Conservation (phyloP, 805 yeast species). For the Torulaspora indica region DNA sequence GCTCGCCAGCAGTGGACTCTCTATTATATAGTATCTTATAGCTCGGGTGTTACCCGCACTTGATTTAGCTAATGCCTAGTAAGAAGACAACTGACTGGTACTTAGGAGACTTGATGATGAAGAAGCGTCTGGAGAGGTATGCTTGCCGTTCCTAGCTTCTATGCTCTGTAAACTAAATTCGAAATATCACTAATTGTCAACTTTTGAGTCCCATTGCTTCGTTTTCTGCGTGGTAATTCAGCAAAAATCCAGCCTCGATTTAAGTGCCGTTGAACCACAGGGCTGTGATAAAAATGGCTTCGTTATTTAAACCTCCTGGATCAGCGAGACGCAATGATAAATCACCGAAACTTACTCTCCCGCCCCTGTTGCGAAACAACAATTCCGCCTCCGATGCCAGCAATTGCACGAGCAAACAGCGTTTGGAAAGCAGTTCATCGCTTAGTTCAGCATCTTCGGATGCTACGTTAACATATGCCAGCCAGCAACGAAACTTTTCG, state of each 20-base stretch:
- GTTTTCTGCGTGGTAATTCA: not conserved
- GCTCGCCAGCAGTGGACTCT: not conserved
- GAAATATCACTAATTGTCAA: not conserved
- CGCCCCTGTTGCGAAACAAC: conserved; percentile 32
- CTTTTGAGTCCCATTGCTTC: not conserved
- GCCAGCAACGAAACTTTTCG: conserved; percentile 12
- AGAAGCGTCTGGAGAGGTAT: not conserved
- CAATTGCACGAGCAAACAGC: conserved; percentile 16
- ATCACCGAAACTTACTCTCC: conserved; percentile 44
- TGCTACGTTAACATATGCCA: conserved; percentile 13
- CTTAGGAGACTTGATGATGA: not conserved
- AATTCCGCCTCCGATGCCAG: conserved; percentile 10
- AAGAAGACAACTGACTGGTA: not conserved
- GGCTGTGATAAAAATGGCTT: conserved; percentile 26
- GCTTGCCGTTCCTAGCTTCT: not conserved
- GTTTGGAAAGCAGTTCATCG: conserved; percentile 2
- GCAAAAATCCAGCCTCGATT: not conserved
- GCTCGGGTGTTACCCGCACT: not conserved
- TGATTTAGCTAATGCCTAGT: not conserved
- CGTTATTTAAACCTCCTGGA: conserved; percentile 41
- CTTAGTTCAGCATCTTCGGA: conserved; percentile 22
- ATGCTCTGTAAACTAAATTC: not conserved
- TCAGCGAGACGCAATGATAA: conserved; percentile 37
- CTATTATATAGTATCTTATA: too few species aligned
- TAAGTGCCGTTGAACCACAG: not conserved